phyloP scores from a whole-genome alignment of 1,139 yeast genomes.

The Taiozyma sp. region DNA sequence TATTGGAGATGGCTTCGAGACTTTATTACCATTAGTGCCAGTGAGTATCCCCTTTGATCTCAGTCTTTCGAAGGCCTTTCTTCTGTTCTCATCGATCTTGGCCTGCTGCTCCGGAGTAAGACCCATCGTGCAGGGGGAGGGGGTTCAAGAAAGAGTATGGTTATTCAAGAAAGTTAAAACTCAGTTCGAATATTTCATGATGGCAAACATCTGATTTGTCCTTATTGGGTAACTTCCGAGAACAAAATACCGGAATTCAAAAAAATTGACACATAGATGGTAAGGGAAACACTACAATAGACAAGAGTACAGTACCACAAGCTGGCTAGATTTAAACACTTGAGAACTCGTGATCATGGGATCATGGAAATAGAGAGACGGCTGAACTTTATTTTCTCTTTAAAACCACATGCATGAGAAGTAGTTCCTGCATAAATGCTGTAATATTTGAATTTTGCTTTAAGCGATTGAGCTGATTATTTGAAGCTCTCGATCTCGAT shows the following conservation, averaged over 20 bases:
- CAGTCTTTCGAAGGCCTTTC: slow-evolving; percentile 54
- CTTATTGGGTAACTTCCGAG: neutral
- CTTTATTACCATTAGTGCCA: slow-evolving; percentile 20
- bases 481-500: neutral
- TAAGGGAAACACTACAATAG: too few species aligned
- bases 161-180: too few species aligned
- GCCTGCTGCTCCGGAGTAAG: slow-evolving; percentile 23
- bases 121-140: slow-evolving; percentile 7
- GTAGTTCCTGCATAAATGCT: too few species aligned
- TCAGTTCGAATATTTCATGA: neutral
- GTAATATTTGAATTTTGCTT: too few species aligned
- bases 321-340: too few species aligned
- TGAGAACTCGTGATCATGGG: too few species aligned
- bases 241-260: neutral
- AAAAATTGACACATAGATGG: neutral
- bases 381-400: too few species aligned
- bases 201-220: neutral
- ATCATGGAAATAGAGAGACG: too few species aligned
- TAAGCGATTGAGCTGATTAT: too few species aligned
- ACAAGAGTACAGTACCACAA: too few species aligned
- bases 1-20: slow-evolving; percentile 16
- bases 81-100: slow-evolving; percentile 46
- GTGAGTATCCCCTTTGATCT: slow-evolving; percentile 37
- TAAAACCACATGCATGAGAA: too few species aligned
- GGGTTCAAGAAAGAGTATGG: neutral